Evolutionary conservation across 1,284 basidiomycete genomes (phyloP).

Genomic region (Lentinula novae-zelandiae): DNA sequence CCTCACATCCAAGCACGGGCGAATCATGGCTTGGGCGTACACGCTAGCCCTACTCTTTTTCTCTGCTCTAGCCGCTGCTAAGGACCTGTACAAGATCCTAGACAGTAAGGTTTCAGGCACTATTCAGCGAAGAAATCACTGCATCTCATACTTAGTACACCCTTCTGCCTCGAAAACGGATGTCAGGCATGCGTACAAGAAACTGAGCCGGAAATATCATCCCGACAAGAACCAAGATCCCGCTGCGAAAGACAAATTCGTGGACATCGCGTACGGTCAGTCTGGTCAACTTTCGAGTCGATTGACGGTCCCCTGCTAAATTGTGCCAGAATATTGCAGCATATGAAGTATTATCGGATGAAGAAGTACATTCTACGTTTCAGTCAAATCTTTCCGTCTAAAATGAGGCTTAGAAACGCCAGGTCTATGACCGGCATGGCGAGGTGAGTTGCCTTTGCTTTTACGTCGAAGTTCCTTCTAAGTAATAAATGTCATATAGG

Average conservation of each 20-base stretch:
- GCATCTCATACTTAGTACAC: slow-evolving; percentile 50
- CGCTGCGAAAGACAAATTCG: slow-evolving; percentile 80
- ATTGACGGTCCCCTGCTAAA: neutral
- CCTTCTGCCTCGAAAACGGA: slow-evolving; percentile 81
- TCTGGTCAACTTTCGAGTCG: slow-evolving; percentile 8
- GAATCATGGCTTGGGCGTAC: slow-evolving; percentile 26
- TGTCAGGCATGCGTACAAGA: slow-evolving; percentile 89
- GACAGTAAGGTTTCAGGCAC: slow-evolving; percentile 51
- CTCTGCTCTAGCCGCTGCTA: slow-evolving; percentile 47
- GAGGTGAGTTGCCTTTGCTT: slow-evolving; percentile 49
- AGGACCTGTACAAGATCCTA: slow-evolving; percentile 73
- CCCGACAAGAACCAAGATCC: slow-evolving; percentile 92
- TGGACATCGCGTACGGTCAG: slow-evolving; percentile 84
- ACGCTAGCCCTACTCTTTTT: slow-evolving; percentile 40
- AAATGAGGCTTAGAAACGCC: slow-evolving; percentile 62
- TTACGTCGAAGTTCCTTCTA: neutral
- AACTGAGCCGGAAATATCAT: slow-evolving; percentile 85
- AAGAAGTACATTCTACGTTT: slow-evolving; percentile 46
- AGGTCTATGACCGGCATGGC: slow-evolving; percentile 90
- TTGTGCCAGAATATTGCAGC: slow-evolving; percentile 41
- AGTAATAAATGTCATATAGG: slow-evolving; percentile 34
- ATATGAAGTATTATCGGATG: slow-evolving; percentile 89
- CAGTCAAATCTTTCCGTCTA: neutral
- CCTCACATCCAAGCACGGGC: neutral
- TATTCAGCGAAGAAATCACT: slow-evolving; percentile 19